A percentile compares a stretch with the other conserved stretches of the same genome.
These are phyloP conservation scores for Quercus bicolor DNA, from an alignment of 306 rosid genomes.

Conservation along the genomic window DNA sequence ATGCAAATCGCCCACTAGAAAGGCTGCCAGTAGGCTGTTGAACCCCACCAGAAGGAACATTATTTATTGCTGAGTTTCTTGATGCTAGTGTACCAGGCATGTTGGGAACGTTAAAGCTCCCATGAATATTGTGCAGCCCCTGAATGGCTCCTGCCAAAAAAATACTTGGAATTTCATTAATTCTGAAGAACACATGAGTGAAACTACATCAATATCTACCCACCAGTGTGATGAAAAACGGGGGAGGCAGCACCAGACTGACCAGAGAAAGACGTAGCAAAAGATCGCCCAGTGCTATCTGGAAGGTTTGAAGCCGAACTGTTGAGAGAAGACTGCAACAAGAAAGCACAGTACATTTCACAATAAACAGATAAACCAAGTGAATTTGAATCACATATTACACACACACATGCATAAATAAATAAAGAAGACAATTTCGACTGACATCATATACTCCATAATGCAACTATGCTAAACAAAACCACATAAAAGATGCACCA, in stretches of 20 bases:
- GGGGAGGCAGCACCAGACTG: slow-evolving; percentile 98
- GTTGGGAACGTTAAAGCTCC: slow-evolving; percentile 87
- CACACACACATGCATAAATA: neutral
- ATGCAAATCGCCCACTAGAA: slow-evolving; percentile 79
- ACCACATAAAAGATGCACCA: neutral
- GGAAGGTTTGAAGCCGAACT: slow-evolving; percentile 91
- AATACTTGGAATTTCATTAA: slow-evolving; percentile 34
- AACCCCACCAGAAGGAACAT: slow-evolving; percentile 83
- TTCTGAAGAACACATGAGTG: slow-evolving; percentile 17
- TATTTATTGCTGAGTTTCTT: slow-evolving; percentile 74
- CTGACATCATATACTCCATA: neutral
- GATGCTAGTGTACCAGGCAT: slow-evolving; percentile 67
- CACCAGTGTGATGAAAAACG: slow-evolving; percentile 82
- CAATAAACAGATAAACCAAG: neutral
- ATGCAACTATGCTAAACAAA: neutral
- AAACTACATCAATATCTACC: slow-evolving; percentile 41
- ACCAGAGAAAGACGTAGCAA: slow-evolving; percentile 84
- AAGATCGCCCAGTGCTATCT: slow-evolving; percentile 80
- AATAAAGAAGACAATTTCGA: neutral
- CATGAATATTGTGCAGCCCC: slow-evolving; percentile 85
- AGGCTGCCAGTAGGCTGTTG: slow-evolving; percentile 88
- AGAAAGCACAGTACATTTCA: slow-evolving; percentile 16
- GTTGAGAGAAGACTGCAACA: slow-evolving; percentile 80
- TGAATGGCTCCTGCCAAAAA: slow-evolving; percentile 68
- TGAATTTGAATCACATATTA: neutral